Base-by-base conservation (phyloP, 2,329 filamentous ascomycete species). In the Aspergillus clavatus region DNA sequence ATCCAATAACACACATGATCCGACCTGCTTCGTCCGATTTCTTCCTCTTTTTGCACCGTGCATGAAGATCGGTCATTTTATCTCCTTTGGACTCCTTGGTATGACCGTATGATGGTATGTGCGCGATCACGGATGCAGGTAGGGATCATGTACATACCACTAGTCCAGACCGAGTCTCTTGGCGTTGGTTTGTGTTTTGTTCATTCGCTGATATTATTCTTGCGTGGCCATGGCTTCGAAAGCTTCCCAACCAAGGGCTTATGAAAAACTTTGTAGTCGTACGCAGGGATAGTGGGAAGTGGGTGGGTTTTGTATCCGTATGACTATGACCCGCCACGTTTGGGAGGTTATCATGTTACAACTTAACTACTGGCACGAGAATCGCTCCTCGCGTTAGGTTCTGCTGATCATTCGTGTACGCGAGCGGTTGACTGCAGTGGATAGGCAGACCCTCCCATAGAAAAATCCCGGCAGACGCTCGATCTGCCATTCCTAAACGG, bases 351-450 rank as follows among this genome's bases (percentile, higher is more conserved):
- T n/a, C n/a, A n/a, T n/a, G n/a, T n/a, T n/a, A n/a, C n/a, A n/a
- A n/a, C n/a, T n/a, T n/a, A n/a, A n/a, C n/a, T n/a, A 50, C 50
- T 52, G 47, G 50, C 36, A 45, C 24, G 39, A 43, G 31, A 43
- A 26, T 50, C 39, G 36, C 43, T 43, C 21, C 21, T 42, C 23
- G 38, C 39, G 35, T 24, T 45, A 40, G 38, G 38, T 8, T 45
- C 35, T 40, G 50, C 45, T 50, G 50, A 52, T 50, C 49, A 46
- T 52, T 52, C 23, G 43, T 44, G 46, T 47, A 40, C 43, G 49
- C 46, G 43, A 49, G 43, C 46, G 40, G 46, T 51, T 46, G 43
- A 49, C 44, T 27, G 27, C 29, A 46, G 50, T 46, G 50, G 50
- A 50, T 47, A 47, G 21, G 35, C 21, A n/a, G 31, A 35, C 44